Conservation (phyloP, 2,329 filamentous ascomycete genomes). For the Fusarium sp. region DNA sequence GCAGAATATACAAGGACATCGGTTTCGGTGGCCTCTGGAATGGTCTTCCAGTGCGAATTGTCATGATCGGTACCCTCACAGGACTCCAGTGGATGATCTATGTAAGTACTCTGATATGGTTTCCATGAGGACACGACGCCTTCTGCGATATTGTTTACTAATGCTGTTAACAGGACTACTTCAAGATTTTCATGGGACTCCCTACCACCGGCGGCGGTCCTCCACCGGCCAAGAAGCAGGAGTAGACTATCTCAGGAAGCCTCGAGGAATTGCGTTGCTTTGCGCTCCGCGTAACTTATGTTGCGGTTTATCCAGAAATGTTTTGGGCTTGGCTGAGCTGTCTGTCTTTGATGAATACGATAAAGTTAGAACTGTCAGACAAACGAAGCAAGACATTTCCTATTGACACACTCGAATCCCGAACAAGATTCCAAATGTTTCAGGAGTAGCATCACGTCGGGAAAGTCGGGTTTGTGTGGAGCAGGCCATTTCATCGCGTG, state of each 20-base stretch:
- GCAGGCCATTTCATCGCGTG: not conserved
- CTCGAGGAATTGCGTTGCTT: not conserved
- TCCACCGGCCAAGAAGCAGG: conserved; percentile 65
- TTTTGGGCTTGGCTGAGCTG: not conserved
- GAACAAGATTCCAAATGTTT: not conserved
- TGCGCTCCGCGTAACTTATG: conserved; percentile 4
- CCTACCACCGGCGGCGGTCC: conserved; percentile 82
- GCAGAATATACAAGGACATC: conserved; percentile 87
- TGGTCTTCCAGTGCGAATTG: conserved; percentile 83
- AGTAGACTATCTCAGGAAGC: conserved; percentile 11
- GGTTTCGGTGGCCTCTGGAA: conserved; percentile 94
- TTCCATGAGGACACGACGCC: not conserved
- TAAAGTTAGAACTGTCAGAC: not conserved
- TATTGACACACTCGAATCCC: conserved; percentile 7
- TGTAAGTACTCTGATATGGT: conserved; percentile 58
- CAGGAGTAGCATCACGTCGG: conserved; percentile 4
- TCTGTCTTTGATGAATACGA: not conserved
- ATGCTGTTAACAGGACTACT: conserved; percentile 71
- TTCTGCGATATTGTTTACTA: not conserved
- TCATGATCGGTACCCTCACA: conserved; percentile 88
- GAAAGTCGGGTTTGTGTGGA: conserved; percentile 7
- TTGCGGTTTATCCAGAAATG: not conserved
- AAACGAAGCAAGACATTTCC: not conserved
- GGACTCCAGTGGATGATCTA: conserved; percentile 96
- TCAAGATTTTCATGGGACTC: conserved; percentile 90